Evolutionary conservation across 495 filamentous ascomycete species (phyloP), one percentile per base, ranked within the genome.

Genomic region (Aspergillus saccharolyticus): DNA sequence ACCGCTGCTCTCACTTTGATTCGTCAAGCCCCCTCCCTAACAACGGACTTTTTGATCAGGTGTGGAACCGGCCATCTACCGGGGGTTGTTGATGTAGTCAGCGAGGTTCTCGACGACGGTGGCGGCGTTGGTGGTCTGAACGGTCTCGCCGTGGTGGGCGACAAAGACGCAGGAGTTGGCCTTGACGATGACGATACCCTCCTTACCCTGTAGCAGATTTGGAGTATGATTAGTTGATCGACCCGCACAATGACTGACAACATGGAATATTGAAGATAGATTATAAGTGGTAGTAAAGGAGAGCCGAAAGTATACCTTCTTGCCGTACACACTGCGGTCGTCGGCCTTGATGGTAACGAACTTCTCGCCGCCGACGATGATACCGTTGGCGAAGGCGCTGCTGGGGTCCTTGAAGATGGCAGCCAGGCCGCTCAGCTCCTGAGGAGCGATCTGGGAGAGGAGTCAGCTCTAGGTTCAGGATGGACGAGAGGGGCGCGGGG

Each of bases 151-250:
- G 80, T 96, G 87, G 78, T 96, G 90, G 63, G 82, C 87, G 70
- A 98, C 74, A 66, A 98, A 84, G 68, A 96, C 81, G 64, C 90
- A 88, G 74, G 92, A 87, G 52, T 74, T 84, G 61, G 92, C 92
- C 78, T 91, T 92, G 69, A 86, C 84, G 63, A 90, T 80, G 65
- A 86, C 74, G 63, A 94, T 72, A 56, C 94, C 94, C 63, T 84
- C 84, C 75, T 86, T 89, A 63, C 88, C 90, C 91, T 97, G 60
- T 10, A 28, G 9, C 59, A 17, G 33, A 10, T 39, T 24, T 30
- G 45, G 21, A 52, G 46, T 43, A 52, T 43, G 16, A 8, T 42
- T 42, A 42, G 19, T 43, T 20, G 4, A 30, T 2, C 7, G 8
- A 22, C 5, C 2, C 24, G 22, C 10, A 9, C 5, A 17, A 30